Percentiles rank a stretch among this genome's conserved stretches.
phyloP scores from a whole-genome alignment of 805 yeast genomes.

The Limtongia smithiae region DNA sequence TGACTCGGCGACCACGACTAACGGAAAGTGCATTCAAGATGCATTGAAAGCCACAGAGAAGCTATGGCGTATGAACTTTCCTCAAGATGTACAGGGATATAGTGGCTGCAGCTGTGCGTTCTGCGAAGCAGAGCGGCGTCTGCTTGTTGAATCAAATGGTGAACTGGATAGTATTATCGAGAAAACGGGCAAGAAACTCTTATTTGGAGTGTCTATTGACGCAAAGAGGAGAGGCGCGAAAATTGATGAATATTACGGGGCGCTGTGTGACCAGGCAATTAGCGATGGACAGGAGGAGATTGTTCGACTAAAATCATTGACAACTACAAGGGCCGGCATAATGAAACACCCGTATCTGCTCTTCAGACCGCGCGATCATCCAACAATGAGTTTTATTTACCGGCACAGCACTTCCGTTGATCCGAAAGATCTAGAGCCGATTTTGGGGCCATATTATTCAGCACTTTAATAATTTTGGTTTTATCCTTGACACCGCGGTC shows the following conservation, averaged over 20 bases:
- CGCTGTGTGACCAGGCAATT: constrained; percentile 1
- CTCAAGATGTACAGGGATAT: constrained; percentile 6
- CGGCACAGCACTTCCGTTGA: too few species aligned
- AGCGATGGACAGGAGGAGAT: constrained; percentile 3
- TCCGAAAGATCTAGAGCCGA: too few species aligned
- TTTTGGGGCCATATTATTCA: too few species aligned
- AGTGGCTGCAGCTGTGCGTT: constrained; percentile 14
- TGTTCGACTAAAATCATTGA: not conserved
- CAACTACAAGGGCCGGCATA: not conserved
- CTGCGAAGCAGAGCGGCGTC: constrained; percentile 12
- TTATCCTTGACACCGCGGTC: too few species aligned
- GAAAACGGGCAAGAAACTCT: not conserved
- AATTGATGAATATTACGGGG: constrained; percentile 10
- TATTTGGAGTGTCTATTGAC: not conserved
- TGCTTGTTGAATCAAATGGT: not conserved
- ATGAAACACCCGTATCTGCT: too few species aligned
- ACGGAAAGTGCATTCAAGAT: not conserved
- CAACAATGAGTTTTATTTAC: too few species aligned
- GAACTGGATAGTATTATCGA: too few species aligned
- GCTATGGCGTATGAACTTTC: constrained; percentile 1
- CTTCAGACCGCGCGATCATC: too few species aligned
- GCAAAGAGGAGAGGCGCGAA: not conserved
- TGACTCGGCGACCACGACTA: not conserved
- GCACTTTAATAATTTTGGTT: too few species aligned
- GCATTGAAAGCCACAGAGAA: not conserved